Percentiles rank a stretch among this genome's conserved stretches.
phyloP scores from a whole-genome alignment of 1,284 basidiomycete species.

The Cutaneotrichosporon sp. region DNA sequence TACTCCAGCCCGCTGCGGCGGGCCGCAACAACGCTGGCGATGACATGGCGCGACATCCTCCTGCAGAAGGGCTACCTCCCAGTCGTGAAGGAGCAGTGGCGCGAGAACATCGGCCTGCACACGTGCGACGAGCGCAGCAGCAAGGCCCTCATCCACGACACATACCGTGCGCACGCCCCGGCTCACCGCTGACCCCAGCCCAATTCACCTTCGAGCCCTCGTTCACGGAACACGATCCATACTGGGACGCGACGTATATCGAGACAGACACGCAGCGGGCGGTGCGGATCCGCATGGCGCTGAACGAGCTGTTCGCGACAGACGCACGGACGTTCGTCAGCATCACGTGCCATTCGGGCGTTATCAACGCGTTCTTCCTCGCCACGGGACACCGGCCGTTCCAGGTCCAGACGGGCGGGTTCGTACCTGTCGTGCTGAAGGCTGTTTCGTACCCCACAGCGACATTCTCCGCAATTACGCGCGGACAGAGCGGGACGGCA shows the following conservation, averaged over 20 bases:
- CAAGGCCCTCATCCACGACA: slow-evolving; percentile 21
- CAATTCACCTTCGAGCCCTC: slow-evolving; percentile 29
- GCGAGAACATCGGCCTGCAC: slow-evolving; percentile 36
- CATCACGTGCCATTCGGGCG: slow-evolving; percentile 44
- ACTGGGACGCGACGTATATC: slow-evolving; percentile 32
- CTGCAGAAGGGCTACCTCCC: slow-evolving; percentile 13
- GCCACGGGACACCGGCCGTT: slow-evolving; percentile 28
- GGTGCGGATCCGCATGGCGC: slow-evolving; percentile 23
- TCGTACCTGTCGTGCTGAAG: slow-evolving; percentile 25
- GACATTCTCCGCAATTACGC: slow-evolving; percentile 16
- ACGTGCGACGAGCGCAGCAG: slow-evolving; percentile 39
- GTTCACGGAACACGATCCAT: slow-evolving; percentile 41
- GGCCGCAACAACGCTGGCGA: slow-evolving; percentile 30
- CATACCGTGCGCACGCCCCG: slow-evolving; percentile 19
- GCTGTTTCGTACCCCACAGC: slow-evolving; percentile 20
- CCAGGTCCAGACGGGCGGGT: slow-evolving; percentile 30
- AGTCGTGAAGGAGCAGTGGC: slow-evolving; percentile 30
- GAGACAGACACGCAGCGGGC: slow-evolving; percentile 31
- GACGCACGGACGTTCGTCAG: slow-evolving; percentile 33
- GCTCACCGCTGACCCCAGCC: slow-evolving; percentile 14
- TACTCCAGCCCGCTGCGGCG: slow-evolving; percentile 38
- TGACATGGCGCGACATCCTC: slow-evolving; percentile 37
- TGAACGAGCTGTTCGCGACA: slow-evolving; percentile 39
- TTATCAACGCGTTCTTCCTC: slow-evolving; percentile 35
- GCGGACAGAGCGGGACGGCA: slow-evolving; percentile 23